Conservation (phyloP, 2,329 filamentous ascomycete species). For the Mollisia scopiformis region DNA sequence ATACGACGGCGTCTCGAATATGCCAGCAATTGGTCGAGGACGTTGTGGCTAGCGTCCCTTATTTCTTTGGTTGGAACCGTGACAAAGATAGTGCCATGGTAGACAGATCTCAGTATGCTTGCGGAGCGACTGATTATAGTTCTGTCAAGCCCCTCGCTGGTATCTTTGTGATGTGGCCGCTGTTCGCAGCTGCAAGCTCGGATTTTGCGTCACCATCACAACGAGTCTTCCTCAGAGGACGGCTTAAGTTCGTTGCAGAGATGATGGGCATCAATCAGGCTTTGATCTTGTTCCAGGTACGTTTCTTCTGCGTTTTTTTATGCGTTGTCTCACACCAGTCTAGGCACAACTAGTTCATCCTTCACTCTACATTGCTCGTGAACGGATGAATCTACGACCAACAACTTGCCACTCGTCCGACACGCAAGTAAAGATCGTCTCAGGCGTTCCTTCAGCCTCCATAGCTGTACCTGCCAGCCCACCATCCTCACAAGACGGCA, state of each 20-base stretch:
- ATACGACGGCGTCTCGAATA: constrained; percentile 53
- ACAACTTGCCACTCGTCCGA: constrained; percentile 5
- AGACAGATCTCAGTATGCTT: constrained; percentile 50
- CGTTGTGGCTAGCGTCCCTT: constrained; percentile 61
- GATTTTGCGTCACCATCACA: constrained; percentile 28
- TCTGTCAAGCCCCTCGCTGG: constrained; percentile 24
- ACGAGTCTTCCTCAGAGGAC: constrained; percentile 23
- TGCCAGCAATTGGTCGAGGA: constrained; percentile 58
- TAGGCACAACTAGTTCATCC: constrained; percentile 14
- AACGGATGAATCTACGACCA: constrained; percentile 8
- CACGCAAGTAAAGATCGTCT: not conserved
- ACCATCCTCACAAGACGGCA: not conserved
- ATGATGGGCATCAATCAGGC: constrained; percentile 30
- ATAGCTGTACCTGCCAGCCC: not conserved
- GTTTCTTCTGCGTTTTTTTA: not conserved
- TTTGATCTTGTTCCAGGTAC: constrained; percentile 23
- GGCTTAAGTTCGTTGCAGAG: constrained; percentile 27
- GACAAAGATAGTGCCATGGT: constrained; percentile 38
- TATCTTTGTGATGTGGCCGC: constrained; percentile 29
- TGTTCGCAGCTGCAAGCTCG: constrained; percentile 26
- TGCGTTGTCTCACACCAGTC: not conserved
- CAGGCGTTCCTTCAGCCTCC: not conserved
- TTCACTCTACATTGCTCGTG: constrained; percentile 19
- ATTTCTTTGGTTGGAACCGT: constrained; percentile 61
- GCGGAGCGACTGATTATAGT: constrained; percentile 44